Evolutionary conservation across 176 grass and related monocot genomes (phyloP), one percentile per base, ranked within the genome.

Genomic region (Puccinellia tenuiflora): DNA sequence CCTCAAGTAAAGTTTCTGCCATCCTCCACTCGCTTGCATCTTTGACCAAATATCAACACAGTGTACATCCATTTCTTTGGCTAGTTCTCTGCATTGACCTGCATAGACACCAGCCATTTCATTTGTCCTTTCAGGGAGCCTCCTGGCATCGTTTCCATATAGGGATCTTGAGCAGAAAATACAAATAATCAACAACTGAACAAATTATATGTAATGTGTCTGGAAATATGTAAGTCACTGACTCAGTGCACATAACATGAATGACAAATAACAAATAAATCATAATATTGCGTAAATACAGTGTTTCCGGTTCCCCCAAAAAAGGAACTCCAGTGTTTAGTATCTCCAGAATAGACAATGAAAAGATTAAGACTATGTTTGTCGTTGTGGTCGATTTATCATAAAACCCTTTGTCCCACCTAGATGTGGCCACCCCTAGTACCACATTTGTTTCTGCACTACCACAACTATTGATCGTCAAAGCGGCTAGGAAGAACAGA

Each of bases 41-140:
- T 93, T 87, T 33, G 90, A 95, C 90, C 90, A 98, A 20, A 92
- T 48, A 88, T 98, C 89, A 82, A 95, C 25, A 25, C 66, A 95
- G 16, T 87, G 85, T 82, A 93, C 77, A 76, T 88, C 48, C 90
- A 95, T 90, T 80, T 93, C 90, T 79, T 77, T 85, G 50, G 95
- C 92, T 14, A 98, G 62, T n/a, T 93, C 88, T 30, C 91, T n/a
- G 63, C 95, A 98, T 38, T 95, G 53, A 61, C 21, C 80, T 77
- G 90, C 92, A 88, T 98, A 95, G 54, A 83, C 78, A 38, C 95
- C 90, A 56, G 90, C 86, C 67, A 92, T 94, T 70, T 98, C 86
- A 81, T 98, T 98, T 65, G 88, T 98, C 79, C 95, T 98, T 87
- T 98, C 95, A 15, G 92, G 88, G 34, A 91, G 90, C 42, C 30